phyloP scores from a whole-genome alignment of 441 rosid species.

The Bocquillonia castaneifolia region DNA sequence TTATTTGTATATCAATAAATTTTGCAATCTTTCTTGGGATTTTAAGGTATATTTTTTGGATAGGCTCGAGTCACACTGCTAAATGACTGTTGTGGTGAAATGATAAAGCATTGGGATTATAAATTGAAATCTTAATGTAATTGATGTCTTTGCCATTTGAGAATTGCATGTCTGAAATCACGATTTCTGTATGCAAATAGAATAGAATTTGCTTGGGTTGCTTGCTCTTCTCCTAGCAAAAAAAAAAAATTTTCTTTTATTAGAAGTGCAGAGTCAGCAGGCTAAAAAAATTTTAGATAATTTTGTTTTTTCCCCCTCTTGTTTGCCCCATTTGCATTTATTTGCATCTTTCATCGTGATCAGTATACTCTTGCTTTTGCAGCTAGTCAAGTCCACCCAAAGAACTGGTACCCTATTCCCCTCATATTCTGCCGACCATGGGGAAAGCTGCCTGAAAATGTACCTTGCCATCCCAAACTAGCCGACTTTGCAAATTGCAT shows the following conservation, averaged over 20 bases:
- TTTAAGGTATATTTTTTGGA: too few species aligned
- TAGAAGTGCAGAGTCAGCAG: too few species aligned
- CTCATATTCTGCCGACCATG: constrained; percentile 96
- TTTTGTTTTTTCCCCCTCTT: too few species aligned
- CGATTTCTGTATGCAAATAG: too few species aligned
- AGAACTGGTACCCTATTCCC: constrained; percentile 99
- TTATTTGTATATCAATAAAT: not conserved
- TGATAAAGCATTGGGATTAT: not conserved
- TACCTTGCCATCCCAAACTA: constrained; percentile 97
- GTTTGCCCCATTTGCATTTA: not conserved
- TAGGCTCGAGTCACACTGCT: not conserved
- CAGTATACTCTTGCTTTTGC: constrained; percentile 26
- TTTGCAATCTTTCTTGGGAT: not conserved
- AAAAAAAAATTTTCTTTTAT: too few species aligned
- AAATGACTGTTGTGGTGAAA: not conserved
- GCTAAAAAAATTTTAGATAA: too few species aligned
- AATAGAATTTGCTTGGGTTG: too few species aligned
- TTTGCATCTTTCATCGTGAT: constrained; percentile 12
- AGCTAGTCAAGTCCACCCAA: constrained; percentile 99
- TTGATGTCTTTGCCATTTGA: too few species aligned
- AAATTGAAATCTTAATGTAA: too few species aligned
- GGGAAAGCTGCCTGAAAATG: constrained; percentile 98
- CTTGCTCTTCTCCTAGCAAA: too few species aligned
- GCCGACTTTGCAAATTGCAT: constrained; percentile 98
- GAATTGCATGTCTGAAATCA: too few species aligned